Conservation (phyloP, 2,329 filamentous ascomycete species). For the Calonectria crousiana region DNA sequence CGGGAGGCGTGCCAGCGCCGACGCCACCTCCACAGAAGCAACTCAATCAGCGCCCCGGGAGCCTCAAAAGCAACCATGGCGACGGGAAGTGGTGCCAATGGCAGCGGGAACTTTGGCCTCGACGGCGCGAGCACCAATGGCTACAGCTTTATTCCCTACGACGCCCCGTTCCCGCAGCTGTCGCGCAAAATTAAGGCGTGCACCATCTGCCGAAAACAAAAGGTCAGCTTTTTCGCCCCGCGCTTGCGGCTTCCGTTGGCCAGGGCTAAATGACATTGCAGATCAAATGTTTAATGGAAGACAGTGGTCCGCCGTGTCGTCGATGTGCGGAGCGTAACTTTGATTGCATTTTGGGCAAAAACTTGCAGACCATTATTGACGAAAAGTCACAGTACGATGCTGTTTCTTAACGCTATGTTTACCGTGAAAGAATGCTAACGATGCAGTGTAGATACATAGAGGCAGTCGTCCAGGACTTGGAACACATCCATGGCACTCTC, state of each 20-base stretch:
- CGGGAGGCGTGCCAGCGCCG: not conserved
- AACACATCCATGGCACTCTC: conserved; percentile 17
- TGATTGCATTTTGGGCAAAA: conserved; percentile 53
- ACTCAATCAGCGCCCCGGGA: not conserved
- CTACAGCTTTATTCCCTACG: conserved; percentile 21
- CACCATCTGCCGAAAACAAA: conserved; percentile 19
- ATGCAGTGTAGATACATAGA: conserved; percentile 10
- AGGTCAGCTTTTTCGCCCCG: not conserved
- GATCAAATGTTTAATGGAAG: conserved; percentile 55
- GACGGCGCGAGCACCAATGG: not conserved
- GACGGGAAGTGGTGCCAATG: conserved; percentile 9
- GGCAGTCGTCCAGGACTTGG: conserved; percentile 27
- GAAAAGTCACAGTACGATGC: conserved; percentile 49
- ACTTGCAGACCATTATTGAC: conserved; percentile 53
- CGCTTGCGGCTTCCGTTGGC: not conserved
- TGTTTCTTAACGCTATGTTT: too few species aligned
- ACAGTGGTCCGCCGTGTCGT: conserved; percentile 51
- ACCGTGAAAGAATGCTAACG: not conserved
- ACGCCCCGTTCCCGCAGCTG: conserved; percentile 20
- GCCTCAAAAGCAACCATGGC: conserved; percentile 10
- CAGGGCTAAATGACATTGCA: conserved; percentile 20
- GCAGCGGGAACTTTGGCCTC: not conserved
- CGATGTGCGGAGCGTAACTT: conserved; percentile 50
- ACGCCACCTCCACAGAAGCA: not conserved
- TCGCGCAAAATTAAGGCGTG: conserved; percentile 15